phyloP scores from a whole-genome alignment of 2,329 filamentous ascomycete genomes.

The Botrytis galanthina region DNA sequence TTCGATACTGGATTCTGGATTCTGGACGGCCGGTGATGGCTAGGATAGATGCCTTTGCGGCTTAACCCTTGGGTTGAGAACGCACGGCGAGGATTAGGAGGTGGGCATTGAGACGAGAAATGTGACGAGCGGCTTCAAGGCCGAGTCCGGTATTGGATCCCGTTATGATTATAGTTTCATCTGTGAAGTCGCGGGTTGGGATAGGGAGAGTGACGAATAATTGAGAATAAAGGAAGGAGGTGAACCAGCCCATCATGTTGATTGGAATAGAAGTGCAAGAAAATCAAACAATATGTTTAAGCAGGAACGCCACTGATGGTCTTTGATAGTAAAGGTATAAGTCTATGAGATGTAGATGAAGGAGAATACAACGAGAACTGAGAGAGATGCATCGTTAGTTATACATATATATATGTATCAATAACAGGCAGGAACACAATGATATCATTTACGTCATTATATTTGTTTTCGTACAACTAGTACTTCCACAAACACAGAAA shows the following conservation, averaged over 20 bases:
- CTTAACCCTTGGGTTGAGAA: constrained; percentile 39
- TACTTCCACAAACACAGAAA: neutral
- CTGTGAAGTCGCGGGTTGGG: constrained; percentile 21
- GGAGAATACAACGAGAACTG: no score
- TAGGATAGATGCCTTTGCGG: constrained; percentile 37
- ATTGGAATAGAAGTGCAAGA: neutral
- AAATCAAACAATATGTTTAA: neutral
- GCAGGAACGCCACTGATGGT: no score
- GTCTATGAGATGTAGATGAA: neutral
- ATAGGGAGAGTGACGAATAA: constrained; percentile 20
- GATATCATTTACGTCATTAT: neutral
- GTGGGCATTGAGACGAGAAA: constrained; percentile 37
- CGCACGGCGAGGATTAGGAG: constrained; percentile 46
- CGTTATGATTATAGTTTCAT: constrained; percentile 19
- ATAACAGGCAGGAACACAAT: no score
- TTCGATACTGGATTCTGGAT: constrained; percentile 25
- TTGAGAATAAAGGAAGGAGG: constrained; percentile 26
- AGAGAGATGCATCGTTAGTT: neutral
- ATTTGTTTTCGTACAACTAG: neutral
- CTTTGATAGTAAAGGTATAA: neutral
- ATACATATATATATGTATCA: neutral
- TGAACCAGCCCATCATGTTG: neutral
- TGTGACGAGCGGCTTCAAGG: constrained; percentile 41
- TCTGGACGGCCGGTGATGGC: constrained; percentile 20
- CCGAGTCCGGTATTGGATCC: constrained; percentile 20